Percentiles rank a stretch among this genome's conserved stretches.
These are phyloP conservation scores for Colletotrichum filicis DNA, from an alignment of 2,329 filamentous ascomycete species.

Conservation along the genomic window DNA sequence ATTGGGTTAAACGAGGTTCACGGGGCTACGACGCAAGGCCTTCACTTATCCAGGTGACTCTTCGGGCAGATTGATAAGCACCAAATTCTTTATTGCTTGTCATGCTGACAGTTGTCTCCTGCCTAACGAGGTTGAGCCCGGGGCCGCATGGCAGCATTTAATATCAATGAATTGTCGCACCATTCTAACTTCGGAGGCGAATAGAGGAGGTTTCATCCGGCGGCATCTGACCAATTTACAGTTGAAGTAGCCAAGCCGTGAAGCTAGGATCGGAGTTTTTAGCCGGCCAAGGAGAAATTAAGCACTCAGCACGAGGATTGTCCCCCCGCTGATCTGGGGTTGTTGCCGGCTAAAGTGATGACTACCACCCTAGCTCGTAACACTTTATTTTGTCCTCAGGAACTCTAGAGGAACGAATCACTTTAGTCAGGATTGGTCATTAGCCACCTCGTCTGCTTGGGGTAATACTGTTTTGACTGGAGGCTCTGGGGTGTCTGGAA, in stretches of 20 bases:
- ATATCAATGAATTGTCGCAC: neutral
- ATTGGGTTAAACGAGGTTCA: neutral
- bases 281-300: slow-evolving; percentile 10
- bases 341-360: slow-evolving; percentile 12
- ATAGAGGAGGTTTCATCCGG: neutral
- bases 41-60: neutral
- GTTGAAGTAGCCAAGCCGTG: neutral
- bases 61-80: neutral
- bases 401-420: neutral
- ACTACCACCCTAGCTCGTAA: neutral
- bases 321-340: neutral
- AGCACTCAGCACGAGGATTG: slow-evolving; percentile 4
- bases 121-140: neutral
- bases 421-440: neutral
- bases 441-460: neutral
- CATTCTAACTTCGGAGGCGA: neutral
- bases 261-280: slow-evolving; percentile 3
- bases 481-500: neutral
- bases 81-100: neutral
- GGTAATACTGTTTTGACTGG: neutral
- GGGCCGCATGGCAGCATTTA: neutral
- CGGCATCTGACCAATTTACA: neutral
- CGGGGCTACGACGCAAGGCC: neutral
- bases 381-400: neutral
- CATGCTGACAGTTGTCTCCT: neutral